Percentiles rank a stretch among this genome's conserved stretches.
phyloP scores from a whole-genome alignment of 2,329 filamentous ascomycete species.

The Aureobasidium zeae region DNA sequence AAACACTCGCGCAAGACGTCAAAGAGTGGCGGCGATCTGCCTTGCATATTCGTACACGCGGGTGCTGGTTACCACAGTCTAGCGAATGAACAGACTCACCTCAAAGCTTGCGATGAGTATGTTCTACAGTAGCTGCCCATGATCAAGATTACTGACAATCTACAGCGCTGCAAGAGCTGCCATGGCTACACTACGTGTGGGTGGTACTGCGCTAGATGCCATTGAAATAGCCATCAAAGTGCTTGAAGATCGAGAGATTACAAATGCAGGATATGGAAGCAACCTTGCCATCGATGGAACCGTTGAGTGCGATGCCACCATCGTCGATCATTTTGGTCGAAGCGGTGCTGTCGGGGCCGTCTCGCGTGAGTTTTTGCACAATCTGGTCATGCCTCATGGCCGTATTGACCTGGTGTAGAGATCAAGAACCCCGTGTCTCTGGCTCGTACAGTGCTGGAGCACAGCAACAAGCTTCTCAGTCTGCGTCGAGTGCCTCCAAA shows the following conservation, averaged over 20 bases:
- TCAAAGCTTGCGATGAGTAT: slow-evolving; percentile 81
- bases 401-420: slow-evolving; percentile 46
- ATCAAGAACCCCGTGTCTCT: slow-evolving; percentile 88
- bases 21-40: slow-evolving; percentile 40
- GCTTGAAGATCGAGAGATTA: slow-evolving; percentile 89
- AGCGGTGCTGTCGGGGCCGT: slow-evolving; percentile 92
- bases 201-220: slow-evolving; percentile 74
- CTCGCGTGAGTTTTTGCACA: slow-evolving; percentile 56
- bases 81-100: slow-evolving; percentile 74
- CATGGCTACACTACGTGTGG: slow-evolving; percentile 71
- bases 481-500: slow-evolving; percentile 87
- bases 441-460: slow-evolving; percentile 72
- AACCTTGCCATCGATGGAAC: slow-evolving; percentile 84
- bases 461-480: slow-evolving; percentile 65
- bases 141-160: slow-evolving; percentile 20
- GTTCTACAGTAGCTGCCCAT: too few relatives aligned
- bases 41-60: slow-evolving; percentile 89
- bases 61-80: slow-evolving; percentile 89
- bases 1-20: slow-evolving; percentile 23
- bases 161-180: slow-evolving; percentile 69
- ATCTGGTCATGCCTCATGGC: too few relatives aligned
- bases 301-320: slow-evolving; percentile 89
- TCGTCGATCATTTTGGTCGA: slow-evolving; percentile 82
- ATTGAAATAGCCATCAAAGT: slow-evolving; percentile 81
- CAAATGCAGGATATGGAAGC: slow-evolving; percentile 92